These are phyloP conservation scores for Cercophora sp. DNA, from an alignment of 495 filamentous ascomycete genomes.

Conservation along the genomic window DNA sequence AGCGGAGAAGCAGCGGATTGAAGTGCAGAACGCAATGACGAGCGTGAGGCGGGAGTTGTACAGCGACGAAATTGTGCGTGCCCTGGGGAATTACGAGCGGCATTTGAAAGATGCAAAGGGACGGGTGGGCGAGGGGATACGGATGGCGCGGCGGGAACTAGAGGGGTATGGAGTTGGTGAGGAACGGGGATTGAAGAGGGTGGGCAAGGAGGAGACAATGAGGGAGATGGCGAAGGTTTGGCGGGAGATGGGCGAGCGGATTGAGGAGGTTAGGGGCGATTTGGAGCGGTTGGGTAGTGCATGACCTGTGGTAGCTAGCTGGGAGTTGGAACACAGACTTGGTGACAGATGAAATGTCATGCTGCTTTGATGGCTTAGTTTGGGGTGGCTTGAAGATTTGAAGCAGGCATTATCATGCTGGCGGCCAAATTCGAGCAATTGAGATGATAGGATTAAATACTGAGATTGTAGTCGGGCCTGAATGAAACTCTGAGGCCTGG, in stretches of 20 bases:
- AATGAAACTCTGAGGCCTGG: too few relatives aligned
- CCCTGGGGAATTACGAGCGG: slow-evolving; percentile 52
- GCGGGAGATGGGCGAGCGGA: slow-evolving; percentile 47
- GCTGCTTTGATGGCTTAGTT: too few relatives aligned
- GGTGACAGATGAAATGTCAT: too few relatives aligned
- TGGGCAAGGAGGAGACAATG: slow-evolving; percentile 44
- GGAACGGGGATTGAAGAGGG: slow-evolving; percentile 39
- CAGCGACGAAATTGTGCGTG: slow-evolving; percentile 52
- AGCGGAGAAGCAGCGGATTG: slow-evolving; percentile 43
- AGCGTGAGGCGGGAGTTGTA: slow-evolving; percentile 41
- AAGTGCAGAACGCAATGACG: slow-evolving; percentile 32
- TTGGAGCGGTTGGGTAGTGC: slow-evolving; percentile 48
- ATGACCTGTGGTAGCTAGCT: too few relatives aligned
- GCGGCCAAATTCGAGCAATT: too few relatives aligned
- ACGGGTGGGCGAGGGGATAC: slow-evolving; percentile 44
- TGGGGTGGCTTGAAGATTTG: too few relatives aligned
- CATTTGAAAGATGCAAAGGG: slow-evolving; percentile 51
- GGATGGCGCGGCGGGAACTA: slow-evolving; percentile 45
- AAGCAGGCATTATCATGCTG: too few relatives aligned
- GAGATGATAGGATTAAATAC: too few relatives aligned
- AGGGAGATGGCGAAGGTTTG: slow-evolving; percentile 60
- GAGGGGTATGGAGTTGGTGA: slow-evolving; percentile 50
- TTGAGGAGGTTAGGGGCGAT: slow-evolving; percentile 55
- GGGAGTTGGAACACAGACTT: too few relatives aligned
- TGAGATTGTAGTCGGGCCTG: too few relatives aligned